Percentiles rank a stretch among this genome's conserved stretches.
Evolutionary conservation across 495 filamentous ascomycete genomes (phyloP).

Genomic region (Monascus purpureus): DNA sequence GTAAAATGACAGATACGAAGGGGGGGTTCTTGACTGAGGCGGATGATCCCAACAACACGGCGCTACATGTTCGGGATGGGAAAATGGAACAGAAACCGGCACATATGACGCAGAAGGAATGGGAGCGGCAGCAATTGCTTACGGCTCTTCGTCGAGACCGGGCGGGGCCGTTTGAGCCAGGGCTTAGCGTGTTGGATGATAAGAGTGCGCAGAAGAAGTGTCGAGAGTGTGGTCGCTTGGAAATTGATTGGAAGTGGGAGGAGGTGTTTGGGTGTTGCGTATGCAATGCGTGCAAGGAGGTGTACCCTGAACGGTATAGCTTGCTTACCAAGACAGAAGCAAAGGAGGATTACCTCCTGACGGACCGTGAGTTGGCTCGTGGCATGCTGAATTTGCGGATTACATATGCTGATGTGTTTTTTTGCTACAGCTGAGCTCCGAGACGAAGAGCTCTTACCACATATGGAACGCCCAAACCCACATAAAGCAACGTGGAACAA

Average conservation of each 20-base stretch:
- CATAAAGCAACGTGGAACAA: slow-evolving; percentile 93
- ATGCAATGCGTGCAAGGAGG: slow-evolving; percentile 73
- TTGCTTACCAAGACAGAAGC: slow-evolving; percentile 94
- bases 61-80: slow-evolving; percentile 41
- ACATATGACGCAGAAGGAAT: slow-evolving; percentile 84
- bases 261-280: slow-evolving; percentile 60
- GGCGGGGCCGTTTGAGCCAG: slow-evolving; percentile 75
- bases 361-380: slow-evolving; percentile 70
- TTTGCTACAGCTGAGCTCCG: slow-evolving; percentile 56
- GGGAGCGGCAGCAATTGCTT: slow-evolving; percentile 69
- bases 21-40: slow-evolving; percentile 78
- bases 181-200: slow-evolving; percentile 52
- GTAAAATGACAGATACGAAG: slow-evolving; percentile 94
- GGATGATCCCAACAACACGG: slow-evolving; percentile 82
- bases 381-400: background rate
- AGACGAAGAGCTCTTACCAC: slow-evolving; percentile 75
- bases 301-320: slow-evolving; percentile 78
- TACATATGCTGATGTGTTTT: slow-evolving; percentile 2
- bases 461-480: slow-evolving; percentile 79
- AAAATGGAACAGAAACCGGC: slow-evolving; percentile 56
- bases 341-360: slow-evolving; percentile 86
- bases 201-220: slow-evolving; percentile 57
- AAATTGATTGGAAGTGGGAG: slow-evolving; percentile 93
- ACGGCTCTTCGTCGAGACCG: slow-evolving; percentile 55
- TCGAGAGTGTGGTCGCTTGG: slow-evolving; percentile 64